Percentiles rank a stretch among this genome's conserved stretches.
These are phyloP conservation scores for Trichoderma sp. DNA, from an alignment of 2,329 filamentous ascomycete genomes.

Conservation along the genomic window DNA sequence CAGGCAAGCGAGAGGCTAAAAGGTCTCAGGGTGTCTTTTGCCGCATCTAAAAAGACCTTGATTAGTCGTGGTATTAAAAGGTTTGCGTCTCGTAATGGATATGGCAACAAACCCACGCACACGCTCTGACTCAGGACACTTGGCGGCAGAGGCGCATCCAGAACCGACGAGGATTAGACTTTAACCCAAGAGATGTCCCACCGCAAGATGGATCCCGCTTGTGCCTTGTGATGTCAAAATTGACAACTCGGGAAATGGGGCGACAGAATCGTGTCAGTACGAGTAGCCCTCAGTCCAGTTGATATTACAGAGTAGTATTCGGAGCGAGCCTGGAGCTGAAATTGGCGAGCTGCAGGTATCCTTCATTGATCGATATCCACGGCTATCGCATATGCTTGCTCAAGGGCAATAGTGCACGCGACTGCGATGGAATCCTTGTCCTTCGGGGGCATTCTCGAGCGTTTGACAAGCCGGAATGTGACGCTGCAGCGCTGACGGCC, in stretches of 20 bases:
- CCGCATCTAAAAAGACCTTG: background rate
- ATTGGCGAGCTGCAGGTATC: background rate
- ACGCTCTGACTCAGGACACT: constrained; percentile 6
- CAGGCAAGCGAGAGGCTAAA: constrained; percentile 4
- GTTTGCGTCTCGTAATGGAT: constrained; percentile 13
- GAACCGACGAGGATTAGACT: background rate
- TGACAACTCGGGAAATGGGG: constrained; percentile 5
- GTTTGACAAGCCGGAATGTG: constrained; percentile 2
- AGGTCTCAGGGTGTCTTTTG: background rate
- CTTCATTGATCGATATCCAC: background rate
- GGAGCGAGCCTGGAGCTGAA: background rate
- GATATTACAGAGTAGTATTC: constrained; percentile 1
- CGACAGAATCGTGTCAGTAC: background rate
- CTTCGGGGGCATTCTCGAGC: background rate
- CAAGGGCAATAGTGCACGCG: background rate
- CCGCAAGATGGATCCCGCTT: background rate
- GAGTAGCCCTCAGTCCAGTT: background rate
- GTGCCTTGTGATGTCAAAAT: constrained; percentile 11
- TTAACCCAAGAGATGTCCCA: background rate
- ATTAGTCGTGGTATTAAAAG: background rate
- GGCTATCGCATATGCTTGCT: background rate
- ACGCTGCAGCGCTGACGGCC: background rate
- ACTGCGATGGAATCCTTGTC: background rate
- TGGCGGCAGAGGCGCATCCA: constrained; percentile 15
- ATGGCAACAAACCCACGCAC: background rate